Conservation (phyloP, 2,329 filamentous ascomycete species). For the Gaeumannomyces tritici region DNA sequence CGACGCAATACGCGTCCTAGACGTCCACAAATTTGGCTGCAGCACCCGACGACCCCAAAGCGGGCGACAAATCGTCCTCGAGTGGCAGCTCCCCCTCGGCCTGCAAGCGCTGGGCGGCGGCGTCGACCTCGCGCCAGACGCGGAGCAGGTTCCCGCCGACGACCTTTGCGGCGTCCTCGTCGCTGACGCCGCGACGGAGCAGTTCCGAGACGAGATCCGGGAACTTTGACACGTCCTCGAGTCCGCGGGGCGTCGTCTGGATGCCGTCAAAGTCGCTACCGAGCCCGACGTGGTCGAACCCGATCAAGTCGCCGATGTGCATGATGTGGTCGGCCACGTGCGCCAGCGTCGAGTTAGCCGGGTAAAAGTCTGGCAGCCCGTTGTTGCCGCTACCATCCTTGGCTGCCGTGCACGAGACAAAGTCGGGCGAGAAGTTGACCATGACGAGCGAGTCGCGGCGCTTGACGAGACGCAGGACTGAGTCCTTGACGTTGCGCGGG, state of each 20-base stretch:
- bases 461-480: slow-evolving; percentile 70
- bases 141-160: slow-evolving; percentile 73
- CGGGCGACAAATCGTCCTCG: slow-evolving; percentile 35
- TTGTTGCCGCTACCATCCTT: slow-evolving; percentile 40
- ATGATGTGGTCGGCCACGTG: slow-evolving; percentile 73
- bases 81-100: slow-evolving; percentile 38
- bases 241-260: slow-evolving; percentile 50
- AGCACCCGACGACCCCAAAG: background rate
- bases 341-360: slow-evolving; percentile 60
- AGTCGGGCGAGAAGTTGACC: slow-evolving; percentile 81
- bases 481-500: slow-evolving; percentile 81
- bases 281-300: slow-evolving; percentile 78
- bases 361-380: slow-evolving; percentile 59
- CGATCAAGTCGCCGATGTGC: slow-evolving; percentile 73
- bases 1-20: background rate
- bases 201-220: slow-evolving; percentile 58
- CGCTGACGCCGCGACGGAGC: slow-evolving; percentile 62
- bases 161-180: slow-evolving; percentile 64
- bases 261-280: slow-evolving; percentile 87
- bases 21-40: background rate
- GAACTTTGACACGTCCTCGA: slow-evolving; percentile 79
- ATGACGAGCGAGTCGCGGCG: slow-evolving; percentile 69
- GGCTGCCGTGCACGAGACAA: slow-evolving; percentile 61
- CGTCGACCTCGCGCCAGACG: slow-evolving; percentile 75
- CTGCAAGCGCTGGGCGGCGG: slow-evolving; percentile 58